phyloP scores from a whole-genome alignment of 768 basidiomycete genomes.

The Psilocybe cyanescens region DNA sequence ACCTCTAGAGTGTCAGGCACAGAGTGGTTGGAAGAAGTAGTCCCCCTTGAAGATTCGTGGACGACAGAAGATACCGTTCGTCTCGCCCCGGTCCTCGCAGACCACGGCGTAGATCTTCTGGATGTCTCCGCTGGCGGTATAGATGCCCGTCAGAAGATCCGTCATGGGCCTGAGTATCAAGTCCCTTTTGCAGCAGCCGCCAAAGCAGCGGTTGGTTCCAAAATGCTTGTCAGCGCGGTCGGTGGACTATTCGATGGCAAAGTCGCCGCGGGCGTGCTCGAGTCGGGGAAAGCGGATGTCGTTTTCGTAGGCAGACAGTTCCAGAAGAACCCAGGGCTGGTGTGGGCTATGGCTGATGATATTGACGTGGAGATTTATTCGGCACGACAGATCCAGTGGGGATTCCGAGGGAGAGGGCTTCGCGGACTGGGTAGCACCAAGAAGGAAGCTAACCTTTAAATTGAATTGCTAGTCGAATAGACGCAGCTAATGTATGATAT shows the following conservation, averaged over 20 bases:
- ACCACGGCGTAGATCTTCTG: constrained; percentile 74
- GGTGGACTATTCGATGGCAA: constrained; percentile 60
- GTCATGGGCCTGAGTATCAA: constrained; percentile 49
- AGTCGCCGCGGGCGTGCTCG: constrained; percentile 62
- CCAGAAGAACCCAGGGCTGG: constrained; percentile 60
- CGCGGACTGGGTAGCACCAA: constrained; percentile 1
- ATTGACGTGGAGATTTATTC: constrained; percentile 49
- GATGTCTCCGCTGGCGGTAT: constrained; percentile 75
- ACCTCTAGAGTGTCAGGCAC: constrained; percentile 62
- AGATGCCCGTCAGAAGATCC: constrained; percentile 42
- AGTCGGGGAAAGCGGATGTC: constrained; percentile 62
- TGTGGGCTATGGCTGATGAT: constrained; percentile 59
- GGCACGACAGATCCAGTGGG: constrained; percentile 62
- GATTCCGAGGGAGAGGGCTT: constrained; percentile 41
- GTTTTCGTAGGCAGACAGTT: constrained; percentile 58
- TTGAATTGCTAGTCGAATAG: no score
- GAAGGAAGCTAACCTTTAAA: neutral
- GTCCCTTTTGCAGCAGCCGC: constrained; percentile 60
- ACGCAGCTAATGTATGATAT: no score
- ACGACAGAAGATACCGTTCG: constrained; percentile 67
- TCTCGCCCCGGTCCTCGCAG: constrained; percentile 59
- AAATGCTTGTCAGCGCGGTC: constrained; percentile 46
- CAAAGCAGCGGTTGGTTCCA: constrained; percentile 44
- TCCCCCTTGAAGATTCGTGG: constrained; percentile 69
- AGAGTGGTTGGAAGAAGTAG: constrained; percentile 69